These are phyloP conservation scores for Aspergillus pseudotamarii DNA, from an alignment of 2,329 filamentous ascomycete species.

Conservation along the genomic window DNA sequence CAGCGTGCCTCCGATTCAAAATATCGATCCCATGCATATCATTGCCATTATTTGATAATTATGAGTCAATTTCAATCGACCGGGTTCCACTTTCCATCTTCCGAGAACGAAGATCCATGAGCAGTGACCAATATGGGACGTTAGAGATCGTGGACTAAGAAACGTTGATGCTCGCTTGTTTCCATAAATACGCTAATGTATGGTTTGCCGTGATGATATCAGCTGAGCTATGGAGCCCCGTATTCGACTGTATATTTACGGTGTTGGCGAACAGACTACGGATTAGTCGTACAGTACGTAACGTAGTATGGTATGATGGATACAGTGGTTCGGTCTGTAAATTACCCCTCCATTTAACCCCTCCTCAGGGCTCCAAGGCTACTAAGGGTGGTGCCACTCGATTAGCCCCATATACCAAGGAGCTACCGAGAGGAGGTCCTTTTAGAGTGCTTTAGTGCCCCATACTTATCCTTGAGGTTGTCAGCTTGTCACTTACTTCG, in stretches of 20 bases:
- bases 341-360: not conserved
- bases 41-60: not conserved
- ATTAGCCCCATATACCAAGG: not conserved
- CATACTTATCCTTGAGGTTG: not conserved
- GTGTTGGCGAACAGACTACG: not conserved
- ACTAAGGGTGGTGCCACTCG: not conserved
- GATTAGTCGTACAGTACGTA: not conserved
- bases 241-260: not conserved
- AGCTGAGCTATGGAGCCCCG: not conserved
- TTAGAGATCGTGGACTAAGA: not conserved
- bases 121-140: conserved; percentile 14
- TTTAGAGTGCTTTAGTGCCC: not conserved
- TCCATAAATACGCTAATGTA: not conserved
- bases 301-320: not conserved
- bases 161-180: not conserved
- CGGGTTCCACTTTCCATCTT: conserved; percentile 11
- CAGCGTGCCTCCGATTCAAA: not conserved
- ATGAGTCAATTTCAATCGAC: not conserved
- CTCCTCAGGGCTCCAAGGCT: not conserved
- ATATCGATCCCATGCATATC: not conserved
- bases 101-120: conserved; percentile 9
- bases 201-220: not conserved
- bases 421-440: not conserved
- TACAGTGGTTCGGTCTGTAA: not conserved
- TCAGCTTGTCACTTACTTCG: not conserved